Base-by-base conservation (phyloP, 441 rosid genomes). In the Oxalis stricta region DNA sequence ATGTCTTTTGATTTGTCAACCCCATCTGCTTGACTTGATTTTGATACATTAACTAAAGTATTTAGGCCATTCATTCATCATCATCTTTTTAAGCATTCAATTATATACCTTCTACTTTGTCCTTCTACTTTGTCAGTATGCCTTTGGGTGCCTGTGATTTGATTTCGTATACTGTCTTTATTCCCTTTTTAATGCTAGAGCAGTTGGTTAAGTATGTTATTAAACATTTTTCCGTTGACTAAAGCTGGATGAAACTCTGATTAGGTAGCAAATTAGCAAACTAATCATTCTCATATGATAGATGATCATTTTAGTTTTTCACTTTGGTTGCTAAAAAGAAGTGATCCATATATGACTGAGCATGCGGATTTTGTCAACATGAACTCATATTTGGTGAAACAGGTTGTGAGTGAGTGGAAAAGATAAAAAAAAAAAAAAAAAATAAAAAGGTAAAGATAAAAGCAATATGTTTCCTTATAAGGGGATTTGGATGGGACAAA, bases 31-130 rank as follows among this genome's bases (percentile, higher is more conserved):
- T n/a, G n/a, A n/a, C n/a, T n/a, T n/a, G n/a, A n/a, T n/a, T n/a
- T n/a, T n/a, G n/a, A n/a, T n/a, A n/a, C n/a, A n/a, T n/a, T n/a
- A n/a, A n/a, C n/a, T n/a, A n/a, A n/a, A n/a, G n/a, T n/a, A 20
- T 10, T 23, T 12, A 31, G 16, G 24, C 4, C 15, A 3, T 15
- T n/a, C 19, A 14, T 46, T 12, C 5, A 13, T 4, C 22, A 42
- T 29, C 32, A 44, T 32, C 36, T 17, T 49, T 57, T 13, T 44
- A 31, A 33, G 18, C 16, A n/a, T 41, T 45, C 68, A 66, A 76
- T 69, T 17, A 66, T 62, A 36, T 24, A 63, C 56, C 72, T 64
- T 64, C 73, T 67, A 33, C 63, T 48, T 65, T 68, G 79, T 74
- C 60, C 53, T 24, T 48, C 43, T 50, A 46, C 43, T 41, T 28